Evolutionary conservation across 2,329 filamentous ascomycete species (phyloP).

Genomic region (Hypoxylon sp.): DNA sequence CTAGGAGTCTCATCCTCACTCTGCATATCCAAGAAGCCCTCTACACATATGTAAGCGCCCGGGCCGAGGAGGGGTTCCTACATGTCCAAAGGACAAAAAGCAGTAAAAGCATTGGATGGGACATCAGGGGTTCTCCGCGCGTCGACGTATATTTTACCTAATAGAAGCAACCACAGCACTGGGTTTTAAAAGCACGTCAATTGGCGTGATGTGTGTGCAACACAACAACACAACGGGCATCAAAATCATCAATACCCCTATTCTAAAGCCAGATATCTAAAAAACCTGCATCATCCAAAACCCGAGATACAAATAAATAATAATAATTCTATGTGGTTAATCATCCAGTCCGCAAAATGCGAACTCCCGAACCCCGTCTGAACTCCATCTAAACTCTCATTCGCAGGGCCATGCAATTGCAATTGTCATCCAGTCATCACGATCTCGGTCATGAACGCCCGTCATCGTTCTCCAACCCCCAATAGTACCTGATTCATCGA

Average conservation of each 20-base stretch:
- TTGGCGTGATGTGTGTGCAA: slow-evolving; percentile 29
- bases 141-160: slow-evolving; percentile 20
- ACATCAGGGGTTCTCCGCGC: slow-evolving; percentile 31
- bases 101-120: slow-evolving; percentile 19
- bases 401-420: slow-evolving; percentile 36
- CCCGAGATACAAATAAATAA: background rate
- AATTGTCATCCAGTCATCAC: slow-evolving; percentile 33
- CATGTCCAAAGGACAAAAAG: background rate
- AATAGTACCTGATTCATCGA: background rate
- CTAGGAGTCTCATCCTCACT: background rate
- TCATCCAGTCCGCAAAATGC: slow-evolving; percentile 1
- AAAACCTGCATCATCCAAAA: too few relatives aligned
- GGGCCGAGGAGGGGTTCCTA: background rate
- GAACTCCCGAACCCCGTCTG: background rate
- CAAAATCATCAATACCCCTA: background rate
- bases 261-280: too few relatives aligned
- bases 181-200: slow-evolving; percentile 28
- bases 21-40: background rate
- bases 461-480: slow-evolving; percentile 13
- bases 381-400: slow-evolving; percentile 31
- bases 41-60: background rate
- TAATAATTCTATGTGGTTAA: background rate
- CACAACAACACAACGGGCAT: background rate
- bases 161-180: slow-evolving; percentile 4
- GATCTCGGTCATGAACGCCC: slow-evolving; percentile 20